Conservation (phyloP, 805 yeast genomes). For the Komagataella kurtzmanii region DNA sequence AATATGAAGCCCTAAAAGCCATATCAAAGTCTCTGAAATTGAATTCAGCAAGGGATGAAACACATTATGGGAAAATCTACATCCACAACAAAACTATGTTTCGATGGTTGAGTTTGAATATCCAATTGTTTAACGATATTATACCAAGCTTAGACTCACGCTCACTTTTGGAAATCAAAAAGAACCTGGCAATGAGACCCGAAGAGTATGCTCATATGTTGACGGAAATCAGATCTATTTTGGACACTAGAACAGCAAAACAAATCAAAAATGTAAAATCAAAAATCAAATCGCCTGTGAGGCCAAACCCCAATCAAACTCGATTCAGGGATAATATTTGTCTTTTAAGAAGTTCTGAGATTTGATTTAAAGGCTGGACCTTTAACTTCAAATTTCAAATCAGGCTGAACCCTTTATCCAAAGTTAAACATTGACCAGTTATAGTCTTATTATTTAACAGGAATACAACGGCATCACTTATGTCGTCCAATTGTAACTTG, state of each 20-base stretch:
- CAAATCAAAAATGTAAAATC: background rate
- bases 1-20: background rate
- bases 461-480: conserved; percentile 10
- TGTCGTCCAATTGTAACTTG: conserved; percentile 9
- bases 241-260: background rate
- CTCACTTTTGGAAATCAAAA: background rate
- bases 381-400: background rate
- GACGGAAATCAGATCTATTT: background rate
- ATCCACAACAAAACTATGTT: background rate
- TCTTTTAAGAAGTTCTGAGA: background rate
- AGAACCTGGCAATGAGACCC: background rate
- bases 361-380: background rate
- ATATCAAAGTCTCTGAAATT: background rate
- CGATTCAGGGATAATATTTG: background rate
- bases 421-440: conserved; percentile 17
- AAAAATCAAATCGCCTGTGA: background rate
- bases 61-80: background rate
- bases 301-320: background rate
- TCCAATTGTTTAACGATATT: background rate
- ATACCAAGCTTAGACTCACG: background rate
- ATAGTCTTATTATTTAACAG: conserved; percentile 11
- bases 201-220: background rate
- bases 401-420: conserved; percentile 14
- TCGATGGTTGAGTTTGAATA: background rate
- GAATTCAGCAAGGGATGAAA: background rate